These are phyloP conservation scores for Dunaliella salina DNA, from an alignment of 163 green algal genomes.

Conservation along the genomic window DNA sequence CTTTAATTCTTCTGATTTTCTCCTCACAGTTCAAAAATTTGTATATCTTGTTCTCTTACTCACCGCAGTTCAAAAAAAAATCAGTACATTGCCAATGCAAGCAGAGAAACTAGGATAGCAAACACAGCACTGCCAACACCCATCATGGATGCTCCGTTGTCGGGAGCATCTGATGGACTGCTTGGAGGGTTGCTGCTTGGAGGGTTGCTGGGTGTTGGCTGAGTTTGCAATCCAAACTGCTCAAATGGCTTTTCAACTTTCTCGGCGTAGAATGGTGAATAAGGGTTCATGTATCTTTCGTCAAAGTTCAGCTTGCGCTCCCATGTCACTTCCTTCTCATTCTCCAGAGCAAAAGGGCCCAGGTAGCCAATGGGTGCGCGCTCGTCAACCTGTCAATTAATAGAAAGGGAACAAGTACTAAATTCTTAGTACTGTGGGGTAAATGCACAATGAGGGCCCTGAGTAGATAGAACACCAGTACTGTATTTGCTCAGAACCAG, in stretches of 20 bases:
- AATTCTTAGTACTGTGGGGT: too few species aligned
- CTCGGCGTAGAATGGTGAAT: background rate
- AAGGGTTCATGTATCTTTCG: background rate
- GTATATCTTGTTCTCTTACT: too few species aligned
- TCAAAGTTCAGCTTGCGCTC: background rate
- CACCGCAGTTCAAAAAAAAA: too few species aligned
- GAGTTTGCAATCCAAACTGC: background rate
- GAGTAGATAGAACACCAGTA: background rate
- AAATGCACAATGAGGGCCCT: too few species aligned
- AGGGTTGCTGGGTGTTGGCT: too few species aligned
- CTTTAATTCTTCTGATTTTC: too few species aligned
- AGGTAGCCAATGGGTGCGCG: background rate
- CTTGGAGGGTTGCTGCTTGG: too few species aligned
- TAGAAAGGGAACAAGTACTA: too few species aligned
- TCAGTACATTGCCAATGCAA: background rate
- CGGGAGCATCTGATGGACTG: too few species aligned
- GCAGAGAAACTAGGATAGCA: background rate
- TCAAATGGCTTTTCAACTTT: background rate
- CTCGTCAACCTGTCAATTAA: background rate
- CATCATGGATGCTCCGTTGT: background rate
- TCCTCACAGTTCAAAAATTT: too few species aligned
- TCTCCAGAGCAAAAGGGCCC: background rate
- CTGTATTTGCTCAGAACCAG: background rate
- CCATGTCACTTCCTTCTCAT: background rate
- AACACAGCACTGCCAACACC: background rate